Base-by-base conservation (phyloP, 495 filamentous ascomycete genomes). In the Chlorociboria aeruginascens region DNA sequence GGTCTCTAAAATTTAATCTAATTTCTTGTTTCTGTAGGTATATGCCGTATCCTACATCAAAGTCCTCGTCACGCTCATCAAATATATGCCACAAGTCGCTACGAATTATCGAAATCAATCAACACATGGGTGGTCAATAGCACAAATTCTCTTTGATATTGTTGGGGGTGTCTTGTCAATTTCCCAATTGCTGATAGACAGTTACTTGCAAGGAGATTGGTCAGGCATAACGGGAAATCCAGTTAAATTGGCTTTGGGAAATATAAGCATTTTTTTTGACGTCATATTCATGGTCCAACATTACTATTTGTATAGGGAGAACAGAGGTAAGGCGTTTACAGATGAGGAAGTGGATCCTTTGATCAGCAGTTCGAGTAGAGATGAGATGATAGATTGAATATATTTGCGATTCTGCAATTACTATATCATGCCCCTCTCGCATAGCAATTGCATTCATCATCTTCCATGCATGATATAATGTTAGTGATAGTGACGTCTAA, bases 221-320 rank as follows among this genome's bases (percentile, higher is more conserved):
- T 83, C 81, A 7, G 92, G 90, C 2, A 69, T 97, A 46, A 83
- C 79, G 0, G 92, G 93, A 0, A 98, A 97, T 53, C 88, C 90
- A 3, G 79, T 89, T 52, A 98, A 98, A 66, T 74, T 98, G 44
- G 77, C 79, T 12, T 68, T 98, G 40, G 81, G 83, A 7, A 89
- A 92, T 57, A 72, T 95, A 43, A 82, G 79, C 36, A 81, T 96
- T 48, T 51, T 84, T n/a, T 96, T 94, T 58, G 89, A 96, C 58
- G 28, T 82, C 6, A 66, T 95, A 20, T 97, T 96, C 55, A 77
- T 95, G 39, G 59, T 72, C 13, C 92, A 98, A 64, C 92, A 97
- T 67, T 96, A 87, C 59, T 65, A 85, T 20, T 64, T 93, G 6
- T 95, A 93, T 61, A 69, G 61, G 29, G 61, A 58, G 7, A 49